phyloP scores from a whole-genome alignment of 192 early-diverging fungal genomes.

The Entophlyctis luteolus region DNA sequence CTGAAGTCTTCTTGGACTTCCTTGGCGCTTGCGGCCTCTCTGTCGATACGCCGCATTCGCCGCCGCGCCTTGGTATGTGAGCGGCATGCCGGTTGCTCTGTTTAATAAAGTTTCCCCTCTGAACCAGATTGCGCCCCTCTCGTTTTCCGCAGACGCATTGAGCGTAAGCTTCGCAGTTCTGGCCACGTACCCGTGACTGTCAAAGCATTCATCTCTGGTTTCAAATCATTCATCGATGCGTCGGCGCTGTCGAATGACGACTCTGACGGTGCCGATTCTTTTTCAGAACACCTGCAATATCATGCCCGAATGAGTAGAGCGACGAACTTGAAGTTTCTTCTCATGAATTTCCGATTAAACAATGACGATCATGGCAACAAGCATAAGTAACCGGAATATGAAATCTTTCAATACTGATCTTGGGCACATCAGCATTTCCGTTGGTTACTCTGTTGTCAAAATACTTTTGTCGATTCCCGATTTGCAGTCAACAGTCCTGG shows the following conservation, averaged over 20 bases:
- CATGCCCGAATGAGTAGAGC: background rate
- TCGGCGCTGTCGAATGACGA: background rate
- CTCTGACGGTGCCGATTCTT: background rate
- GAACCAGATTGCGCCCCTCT: too few relatives aligned
- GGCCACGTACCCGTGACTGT: background rate
- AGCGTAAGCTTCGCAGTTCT: background rate
- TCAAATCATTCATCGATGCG: background rate
- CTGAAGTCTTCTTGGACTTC: too few relatives aligned
- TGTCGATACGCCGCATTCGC: too few relatives aligned
- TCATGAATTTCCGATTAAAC: background rate
- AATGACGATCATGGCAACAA: background rate
- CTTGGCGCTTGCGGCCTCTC: too few relatives aligned
- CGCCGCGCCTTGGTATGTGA: too few relatives aligned
- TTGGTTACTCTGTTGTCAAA: slow-evolving; percentile 18
- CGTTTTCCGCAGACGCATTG: background rate
- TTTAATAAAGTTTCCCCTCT: too few relatives aligned
- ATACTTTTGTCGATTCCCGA: slow-evolving; percentile 7
- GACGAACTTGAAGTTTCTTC: background rate
- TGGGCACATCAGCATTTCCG: background rate
- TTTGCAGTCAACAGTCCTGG: slow-evolving; percentile 3
- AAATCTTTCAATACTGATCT: background rate
- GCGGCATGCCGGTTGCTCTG: too few relatives aligned
- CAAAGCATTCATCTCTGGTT: background rate
- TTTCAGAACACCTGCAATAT: background rate
- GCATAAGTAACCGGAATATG: background rate